phyloP scores from a whole-genome alignment of 2,329 filamentous ascomycete genomes.

The Fusarium sp. region DNA sequence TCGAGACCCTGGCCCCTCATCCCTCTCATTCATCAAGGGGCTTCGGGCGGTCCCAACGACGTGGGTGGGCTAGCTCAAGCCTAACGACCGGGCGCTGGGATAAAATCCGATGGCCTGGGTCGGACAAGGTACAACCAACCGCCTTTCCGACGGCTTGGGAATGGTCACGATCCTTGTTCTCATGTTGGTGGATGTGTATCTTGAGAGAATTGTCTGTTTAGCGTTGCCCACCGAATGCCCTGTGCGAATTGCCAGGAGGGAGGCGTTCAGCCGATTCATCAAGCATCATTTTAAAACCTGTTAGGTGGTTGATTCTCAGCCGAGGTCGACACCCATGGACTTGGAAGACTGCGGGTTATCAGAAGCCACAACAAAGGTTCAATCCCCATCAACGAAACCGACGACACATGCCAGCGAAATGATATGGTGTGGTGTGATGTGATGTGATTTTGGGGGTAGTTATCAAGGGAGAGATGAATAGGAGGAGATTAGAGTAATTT shows the following conservation, averaged over 20 bases:
- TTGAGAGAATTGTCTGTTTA: neutral
- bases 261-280: neutral
- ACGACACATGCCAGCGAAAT: neutral
- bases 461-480: neutral
- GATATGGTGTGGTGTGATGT: neutral
- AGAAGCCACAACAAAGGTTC: constrained; percentile 13
- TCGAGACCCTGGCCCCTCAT: neutral
- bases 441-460: neutral
- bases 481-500: constrained; percentile 13
- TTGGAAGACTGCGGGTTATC: neutral
- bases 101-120: constrained; percentile 41
- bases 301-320: neutral
- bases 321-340: neutral
- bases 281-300: neutral
- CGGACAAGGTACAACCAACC: constrained; percentile 29
- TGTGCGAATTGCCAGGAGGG: neutral
- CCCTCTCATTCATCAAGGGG: neutral
- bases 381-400: constrained; percentile 11
- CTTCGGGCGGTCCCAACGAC: constrained; percentile 29
- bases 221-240: neutral
- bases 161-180: constrained; percentile 24
- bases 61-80: constrained; percentile 36
- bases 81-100: constrained; percentile 34
- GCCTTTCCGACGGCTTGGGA: constrained; percentile 36
- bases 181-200: neutral